Evolutionary conservation across 805 yeast genomes (phyloP).

Genomic region (Yamadazyma laniorum): DNA sequence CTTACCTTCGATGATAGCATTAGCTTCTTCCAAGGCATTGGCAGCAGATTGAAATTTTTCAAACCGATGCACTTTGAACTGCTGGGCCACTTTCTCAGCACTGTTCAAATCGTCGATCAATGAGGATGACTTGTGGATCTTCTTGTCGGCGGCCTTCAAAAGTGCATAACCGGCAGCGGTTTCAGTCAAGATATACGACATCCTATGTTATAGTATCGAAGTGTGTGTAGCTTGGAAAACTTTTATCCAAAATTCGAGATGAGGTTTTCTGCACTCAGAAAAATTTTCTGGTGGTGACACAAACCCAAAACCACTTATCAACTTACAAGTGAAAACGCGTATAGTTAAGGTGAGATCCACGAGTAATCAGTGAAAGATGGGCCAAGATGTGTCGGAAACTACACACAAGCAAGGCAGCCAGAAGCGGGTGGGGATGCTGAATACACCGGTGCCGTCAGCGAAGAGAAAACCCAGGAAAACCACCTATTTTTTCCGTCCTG

Average conservation of each 20-base stretch:
- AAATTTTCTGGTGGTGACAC: constrained; percentile 6
- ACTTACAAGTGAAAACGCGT: too few relatives aligned
- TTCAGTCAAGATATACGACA: constrained; percentile 92
- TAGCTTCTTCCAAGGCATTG: constrained; percentile 93
- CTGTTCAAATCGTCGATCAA: constrained; percentile 75
- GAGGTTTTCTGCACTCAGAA: constrained; percentile 4
- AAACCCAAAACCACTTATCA: too few relatives aligned
- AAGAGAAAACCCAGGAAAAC: constrained; percentile 19
- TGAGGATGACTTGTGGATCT: constrained; percentile 81
- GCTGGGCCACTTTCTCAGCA: constrained; percentile 81
- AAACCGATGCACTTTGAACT: constrained; percentile 92
- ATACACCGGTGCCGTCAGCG: constrained; percentile 3
- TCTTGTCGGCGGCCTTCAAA: constrained; percentile 95
- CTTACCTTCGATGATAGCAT: constrained; percentile 87
- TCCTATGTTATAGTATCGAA: constrained; percentile 24
- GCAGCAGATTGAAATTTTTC: constrained; percentile 94
- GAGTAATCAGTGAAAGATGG: too few relatives aligned
- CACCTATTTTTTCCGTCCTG: constrained; percentile 36
- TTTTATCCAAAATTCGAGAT: constrained; percentile 5
- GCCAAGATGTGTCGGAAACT: background rate
- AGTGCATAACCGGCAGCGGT: constrained; percentile 99
- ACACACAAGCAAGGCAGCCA: background rate
- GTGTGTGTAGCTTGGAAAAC: background rate
- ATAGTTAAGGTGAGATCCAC: too few relatives aligned
- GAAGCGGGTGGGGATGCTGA: background rate